Evolutionary conservation across 2,329 filamentous ascomycete species (phyloP).

Genomic region (Cladosporium sp.): DNA sequence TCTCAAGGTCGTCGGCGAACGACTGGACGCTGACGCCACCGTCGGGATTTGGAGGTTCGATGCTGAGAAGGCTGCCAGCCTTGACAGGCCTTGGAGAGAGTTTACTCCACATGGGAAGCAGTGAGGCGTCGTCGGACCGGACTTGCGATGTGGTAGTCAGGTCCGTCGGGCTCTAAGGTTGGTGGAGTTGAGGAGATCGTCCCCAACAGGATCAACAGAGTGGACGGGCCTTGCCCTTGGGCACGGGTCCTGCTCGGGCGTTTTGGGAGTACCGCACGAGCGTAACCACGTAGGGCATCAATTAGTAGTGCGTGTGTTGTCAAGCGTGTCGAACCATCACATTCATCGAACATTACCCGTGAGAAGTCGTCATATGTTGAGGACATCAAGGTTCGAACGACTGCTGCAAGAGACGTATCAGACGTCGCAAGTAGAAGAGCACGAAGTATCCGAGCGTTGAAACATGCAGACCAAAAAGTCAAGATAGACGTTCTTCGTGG

Average conservation of each 20-base stretch:
- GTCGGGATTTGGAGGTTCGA: slow-evolving; percentile 67
- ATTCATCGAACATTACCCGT: background rate
- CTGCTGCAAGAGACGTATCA: background rate
- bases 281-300: background rate
- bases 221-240: background rate
- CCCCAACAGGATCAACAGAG: slow-evolving; percentile 11
- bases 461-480: slow-evolving; percentile 6
- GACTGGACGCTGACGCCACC: slow-evolving; percentile 57
- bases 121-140: background rate
- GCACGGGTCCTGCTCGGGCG: background rate
- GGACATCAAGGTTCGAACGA: background rate
- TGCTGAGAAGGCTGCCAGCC: slow-evolving; percentile 38
- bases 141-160: background rate
- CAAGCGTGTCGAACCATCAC: background rate
- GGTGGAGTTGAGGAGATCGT: slow-evolving; percentile 3
- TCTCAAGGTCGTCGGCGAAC: slow-evolving; percentile 30
- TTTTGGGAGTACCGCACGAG: background rate
- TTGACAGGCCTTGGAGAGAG: slow-evolving; percentile 28
- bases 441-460: slow-evolving; percentile 1
- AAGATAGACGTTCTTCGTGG: no score
- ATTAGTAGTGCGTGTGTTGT: slow-evolving; percentile 7
- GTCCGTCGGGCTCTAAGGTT: background rate
- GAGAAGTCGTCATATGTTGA: slow-evolving; percentile 6
- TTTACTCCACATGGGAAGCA: slow-evolving; percentile 26
- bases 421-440: background rate